A percentile compares a stretch with the other conserved stretches of the same genome.
These are phyloP conservation scores for Sphagnum contortum DNA, from an alignment of 225 moss, liverwort and hornwort genomes.

Conservation along the genomic window DNA sequence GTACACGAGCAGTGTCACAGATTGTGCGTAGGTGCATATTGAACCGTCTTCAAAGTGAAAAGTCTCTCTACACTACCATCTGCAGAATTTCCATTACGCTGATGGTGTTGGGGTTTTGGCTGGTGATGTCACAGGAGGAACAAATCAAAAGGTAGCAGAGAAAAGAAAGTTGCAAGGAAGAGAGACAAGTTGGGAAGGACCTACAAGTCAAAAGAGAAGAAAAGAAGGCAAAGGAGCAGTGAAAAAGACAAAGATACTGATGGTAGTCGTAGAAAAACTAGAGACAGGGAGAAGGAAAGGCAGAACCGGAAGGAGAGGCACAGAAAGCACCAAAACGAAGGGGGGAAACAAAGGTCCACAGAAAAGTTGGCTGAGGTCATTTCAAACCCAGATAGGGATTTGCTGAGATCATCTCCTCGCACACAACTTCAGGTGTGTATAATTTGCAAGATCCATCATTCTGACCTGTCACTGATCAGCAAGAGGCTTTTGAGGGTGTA, in stretches of 20 bases:
- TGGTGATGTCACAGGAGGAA: slow-evolving; percentile 11
- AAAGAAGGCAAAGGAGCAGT: slow-evolving; percentile 11
- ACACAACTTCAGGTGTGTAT: slow-evolving; percentile 28
- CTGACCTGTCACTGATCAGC: not conserved
- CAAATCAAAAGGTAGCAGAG: slow-evolving; percentile 17
- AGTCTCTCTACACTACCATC: not conserved
- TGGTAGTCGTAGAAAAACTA: slow-evolving; percentile 12
- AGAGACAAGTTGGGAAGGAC: slow-evolving; percentile 18
- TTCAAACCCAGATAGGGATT: slow-evolving; percentile 14
- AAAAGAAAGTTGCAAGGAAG: slow-evolving; percentile 14
- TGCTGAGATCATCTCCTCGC: slow-evolving; percentile 7
- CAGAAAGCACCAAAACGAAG: slow-evolving; percentile 26
- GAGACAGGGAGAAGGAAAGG: slow-evolving; percentile 20
- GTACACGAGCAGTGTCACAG: too few relatives aligned
- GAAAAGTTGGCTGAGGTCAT: slow-evolving; percentile 15
- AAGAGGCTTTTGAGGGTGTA: not conserved
- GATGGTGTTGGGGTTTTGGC: not conserved
- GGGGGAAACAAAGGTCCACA: slow-evolving; percentile 10
- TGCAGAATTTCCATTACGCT: not conserved
- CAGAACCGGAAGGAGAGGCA: slow-evolving; percentile 28
- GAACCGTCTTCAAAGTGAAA: not conserved
- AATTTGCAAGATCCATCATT: not conserved
- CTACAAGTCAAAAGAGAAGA: slow-evolving; percentile 16
- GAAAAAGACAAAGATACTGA: slow-evolving; percentile 17
- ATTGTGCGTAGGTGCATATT: not conserved